Base-by-base conservation (phyloP, 2,329 filamentous ascomycete genomes). In the Alternaria triticina region DNA sequence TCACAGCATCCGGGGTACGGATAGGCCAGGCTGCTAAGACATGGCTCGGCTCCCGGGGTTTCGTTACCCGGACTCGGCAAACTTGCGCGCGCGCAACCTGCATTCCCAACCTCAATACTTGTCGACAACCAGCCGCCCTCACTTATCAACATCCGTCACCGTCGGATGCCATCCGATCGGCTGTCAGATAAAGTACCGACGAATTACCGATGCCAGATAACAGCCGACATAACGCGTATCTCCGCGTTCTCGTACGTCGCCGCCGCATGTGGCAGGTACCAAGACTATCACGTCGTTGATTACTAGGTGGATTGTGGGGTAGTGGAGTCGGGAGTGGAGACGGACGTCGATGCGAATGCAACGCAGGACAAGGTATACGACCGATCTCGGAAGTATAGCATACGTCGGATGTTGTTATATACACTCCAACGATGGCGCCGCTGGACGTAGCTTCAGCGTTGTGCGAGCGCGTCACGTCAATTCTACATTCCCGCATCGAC, bases 261-360 rank as follows among this genome's bases (percentile, higher is more conserved):
- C 9, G 8, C 54, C 47, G 36, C 8, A 62, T 62, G 25, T 6
- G 59, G 55, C 59, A 62, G 59, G 59, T 62, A 45, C 40, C 59
- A 62, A 62, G 59, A 28, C 47, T 9, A 17, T 55, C 22, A 12
- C 20, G 22, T 5, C 27, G 10, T 22, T 40, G 28, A 36, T 22
- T 25, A 27, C 43, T 30, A 50, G 45, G 28, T 11, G 4, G 28
- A 36, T 25, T 43, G 58, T 20, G 45, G 46, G 50, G 23, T 30
- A 47, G 55, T 52, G 47, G 59, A 33, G 55, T 28, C 45, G 1
- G 22, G 5, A 20, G 44, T 52, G 46, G 36, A 52, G 27, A 43
- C 43, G 11, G 27, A 28, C 20, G 12, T 40, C 49, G 30, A 23
- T 40, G 4, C 12, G 20, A 13, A 36, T n/a, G 20, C 49, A 52